Base-by-base conservation (phyloP, 1,139 yeast species). In the Kodamaea sp. region DNA sequence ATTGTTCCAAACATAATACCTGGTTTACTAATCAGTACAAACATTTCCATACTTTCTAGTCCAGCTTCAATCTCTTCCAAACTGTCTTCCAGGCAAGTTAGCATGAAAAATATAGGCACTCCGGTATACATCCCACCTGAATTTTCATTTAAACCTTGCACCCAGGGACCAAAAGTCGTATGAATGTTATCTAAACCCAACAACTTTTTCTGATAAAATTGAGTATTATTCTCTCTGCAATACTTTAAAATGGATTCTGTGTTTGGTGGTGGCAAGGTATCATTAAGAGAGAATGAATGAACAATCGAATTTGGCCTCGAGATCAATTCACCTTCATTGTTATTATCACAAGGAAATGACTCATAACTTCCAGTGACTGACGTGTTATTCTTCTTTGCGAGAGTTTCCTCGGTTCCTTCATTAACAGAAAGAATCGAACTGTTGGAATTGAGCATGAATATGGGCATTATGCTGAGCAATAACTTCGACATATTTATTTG, bases 101-200 rank as follows among this genome's bases (percentile, higher is more conserved):
- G 32, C 31, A 37, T 38, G 32, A 36, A 45, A 24, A 38, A 40
- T 6, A 43, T 38, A 11, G 47, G 46, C 7, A 30, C 39, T 11
- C 38, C 33, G 6, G 44, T 42, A 32, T 43, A 45, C 32, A 27
- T 15, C 9, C 47, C 48, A 8, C 36, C 30, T 8, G 43, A 27
- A 5, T n/a, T 8, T 28, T 43, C 41, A 29, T 45, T 45, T 31
- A 45, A 32, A 8, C 29, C 22, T 32, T 39, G 45, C 22, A 45
- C 45, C 47, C 46, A 45, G 6, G 48, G 48, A 3, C 48, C 48
- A 35, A 43, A 45, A 23, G 39, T 37, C 31, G 38, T 35, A 7
- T 39, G 47, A 5, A 43, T 43, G 6, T 38, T 36, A 11, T 45
- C 44, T 32, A 41, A 36, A 8, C 24, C 20, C 36, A 45, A 40